Percentiles rank a stretch among this genome's conserved stretches.
Evolutionary conservation across 192 early-diverging fungal species (phyloP).

Genomic region (Coemansia sp.): DNA sequence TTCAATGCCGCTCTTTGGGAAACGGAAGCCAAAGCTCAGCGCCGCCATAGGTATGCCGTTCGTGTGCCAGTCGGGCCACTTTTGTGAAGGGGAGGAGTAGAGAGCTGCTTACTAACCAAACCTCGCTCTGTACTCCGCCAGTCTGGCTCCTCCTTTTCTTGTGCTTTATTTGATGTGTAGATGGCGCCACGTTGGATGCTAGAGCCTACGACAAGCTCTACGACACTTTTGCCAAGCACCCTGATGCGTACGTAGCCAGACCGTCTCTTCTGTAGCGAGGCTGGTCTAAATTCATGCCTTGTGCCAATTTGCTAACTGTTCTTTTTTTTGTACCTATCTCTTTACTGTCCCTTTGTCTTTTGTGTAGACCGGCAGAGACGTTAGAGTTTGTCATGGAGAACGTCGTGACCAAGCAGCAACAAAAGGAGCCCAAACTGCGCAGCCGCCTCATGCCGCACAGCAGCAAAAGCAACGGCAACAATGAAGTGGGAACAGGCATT

Average conservation of each 20-base stretch:
- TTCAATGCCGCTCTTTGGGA: conserved; percentile 50
- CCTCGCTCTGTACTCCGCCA: not conserved
- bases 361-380: conserved; percentile 29
- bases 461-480: conserved; percentile 4
- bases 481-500: conserved; percentile 1
- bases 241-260: conserved; percentile 38
- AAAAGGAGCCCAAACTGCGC: conserved; percentile 28
- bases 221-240: conserved; percentile 22
- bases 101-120: not conserved
- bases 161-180: conserved; percentile 31
- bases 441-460: conserved; percentile 21
- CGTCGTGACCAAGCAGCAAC: conserved; percentile 15
- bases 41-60: conserved; percentile 32
- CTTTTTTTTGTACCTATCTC: not conserved
- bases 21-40: conserved; percentile 39
- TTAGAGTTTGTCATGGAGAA: conserved; percentile 38
- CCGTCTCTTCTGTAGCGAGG: not conserved
- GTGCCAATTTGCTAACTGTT: not conserved
- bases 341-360: not conserved
- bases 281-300: not conserved
- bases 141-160: not conserved
- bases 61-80: no score
- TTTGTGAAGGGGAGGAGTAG: not conserved
- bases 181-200: conserved; percentile 25
- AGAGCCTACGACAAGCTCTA: conserved; percentile 40